Percentiles rank a stretch among this genome's conserved stretches.
Evolutionary conservation across 768 basidiomycete species (phyloP).

Genomic region (Trametes elegans): DNA sequence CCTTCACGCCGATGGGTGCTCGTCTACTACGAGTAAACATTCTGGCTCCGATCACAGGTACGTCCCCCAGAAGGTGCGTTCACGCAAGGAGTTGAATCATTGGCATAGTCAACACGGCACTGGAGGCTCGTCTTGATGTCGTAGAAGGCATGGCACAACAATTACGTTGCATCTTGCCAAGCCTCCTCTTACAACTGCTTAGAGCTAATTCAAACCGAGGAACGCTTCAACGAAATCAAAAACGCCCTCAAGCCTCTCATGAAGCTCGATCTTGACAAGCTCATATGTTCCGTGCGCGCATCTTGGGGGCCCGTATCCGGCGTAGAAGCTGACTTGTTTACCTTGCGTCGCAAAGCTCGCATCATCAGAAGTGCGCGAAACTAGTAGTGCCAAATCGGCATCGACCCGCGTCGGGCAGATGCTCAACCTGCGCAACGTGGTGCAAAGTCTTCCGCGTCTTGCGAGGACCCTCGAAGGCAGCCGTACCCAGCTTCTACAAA

Average conservation of each 20-base stretch:
- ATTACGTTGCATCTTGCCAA: not conserved
- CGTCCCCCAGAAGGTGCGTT: too few species aligned
- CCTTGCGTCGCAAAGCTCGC: too few species aligned
- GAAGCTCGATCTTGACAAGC: conserved; percentile 85
- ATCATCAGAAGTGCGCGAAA: conserved; percentile 55
- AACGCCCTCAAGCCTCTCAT: conserved; percentile 69
- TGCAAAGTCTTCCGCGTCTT: conserved; percentile 64
- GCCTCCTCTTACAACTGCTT: conserved; percentile 13
- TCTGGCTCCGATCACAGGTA: conserved; percentile 78
- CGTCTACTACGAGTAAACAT: conserved; percentile 78
- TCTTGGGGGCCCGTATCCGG: too few species aligned
- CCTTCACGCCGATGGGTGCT: conserved; percentile 87
- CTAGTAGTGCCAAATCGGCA: conserved; percentile 58
- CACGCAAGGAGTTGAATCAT: too few species aligned
- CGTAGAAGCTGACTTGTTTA: too few species aligned
- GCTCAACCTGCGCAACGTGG: conserved; percentile 71
- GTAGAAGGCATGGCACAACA: conserved; percentile 90
- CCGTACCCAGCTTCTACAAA: conserved; percentile 56
- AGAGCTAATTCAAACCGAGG: conserved; percentile 80
- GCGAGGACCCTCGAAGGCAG: conserved; percentile 59
- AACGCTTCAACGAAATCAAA: conserved; percentile 64
- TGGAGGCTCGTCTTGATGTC: conserved; percentile 82
- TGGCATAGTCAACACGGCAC: conserved; percentile 50
- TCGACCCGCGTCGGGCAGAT: conserved; percentile 73
- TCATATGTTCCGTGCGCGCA: conserved; percentile 62